These are phyloP conservation scores for Pachysandra terminalis DNA, from an alignment of 164 flowering plant genomes.

Conservation along the genomic window DNA sequence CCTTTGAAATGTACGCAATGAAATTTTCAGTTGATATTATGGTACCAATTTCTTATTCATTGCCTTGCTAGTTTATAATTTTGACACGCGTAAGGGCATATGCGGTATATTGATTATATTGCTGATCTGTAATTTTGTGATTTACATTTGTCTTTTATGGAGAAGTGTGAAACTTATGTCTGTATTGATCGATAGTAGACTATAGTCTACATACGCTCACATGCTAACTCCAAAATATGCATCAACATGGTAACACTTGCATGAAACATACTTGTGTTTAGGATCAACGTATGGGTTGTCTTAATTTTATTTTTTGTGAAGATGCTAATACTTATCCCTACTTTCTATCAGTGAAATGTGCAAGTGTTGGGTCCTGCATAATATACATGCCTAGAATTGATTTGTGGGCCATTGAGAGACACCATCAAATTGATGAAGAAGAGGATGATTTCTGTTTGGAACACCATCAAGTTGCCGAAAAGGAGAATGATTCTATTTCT, in stretches of 20 bases:
- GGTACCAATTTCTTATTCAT: too few species aligned
- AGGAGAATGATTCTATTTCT: too few species aligned
- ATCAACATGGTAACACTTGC: not conserved
- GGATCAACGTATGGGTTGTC: not conserved
- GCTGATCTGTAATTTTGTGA: too few species aligned
- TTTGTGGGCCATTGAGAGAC: slow-evolving; percentile 74
- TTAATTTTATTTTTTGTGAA: not conserved
- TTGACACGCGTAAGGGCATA: too few species aligned
- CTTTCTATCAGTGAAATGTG: slow-evolving; percentile 68
- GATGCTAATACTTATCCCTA: not conserved
- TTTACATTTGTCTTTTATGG: too few species aligned
- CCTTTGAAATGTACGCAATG: too few species aligned
- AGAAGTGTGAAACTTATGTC: too few species aligned
- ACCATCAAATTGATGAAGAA: slow-evolving; percentile 11
- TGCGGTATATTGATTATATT: too few species aligned
- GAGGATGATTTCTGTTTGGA: not conserved
- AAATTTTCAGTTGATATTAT: too few species aligned
- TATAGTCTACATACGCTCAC: not conserved
- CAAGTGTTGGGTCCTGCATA: slow-evolving; percentile 45
- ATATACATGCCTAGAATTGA: slow-evolving; percentile 91
- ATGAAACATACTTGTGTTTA: not conserved
- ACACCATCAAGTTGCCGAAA: slow-evolving; percentile 25
- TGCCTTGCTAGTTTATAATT: too few species aligned
- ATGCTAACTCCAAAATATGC: not conserved
- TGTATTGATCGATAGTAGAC: too few species aligned